These are phyloP conservation scores for Nemania bipapillata DNA, from an alignment of 2,329 filamentous ascomycete species.

Conservation along the genomic window DNA sequence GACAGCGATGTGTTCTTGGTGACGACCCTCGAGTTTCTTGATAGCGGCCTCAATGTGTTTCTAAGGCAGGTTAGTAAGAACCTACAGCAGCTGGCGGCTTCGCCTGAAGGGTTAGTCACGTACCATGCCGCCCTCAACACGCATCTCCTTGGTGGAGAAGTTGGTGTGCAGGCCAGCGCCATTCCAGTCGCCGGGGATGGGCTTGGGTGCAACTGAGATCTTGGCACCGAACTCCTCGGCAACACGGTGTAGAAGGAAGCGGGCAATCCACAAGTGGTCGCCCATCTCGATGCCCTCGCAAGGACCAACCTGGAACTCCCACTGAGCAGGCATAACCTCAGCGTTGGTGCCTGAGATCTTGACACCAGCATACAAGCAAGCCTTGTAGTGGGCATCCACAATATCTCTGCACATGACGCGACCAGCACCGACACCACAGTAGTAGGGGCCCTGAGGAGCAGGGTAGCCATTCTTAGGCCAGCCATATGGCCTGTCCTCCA, in stretches of 20 bases:
- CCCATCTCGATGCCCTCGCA: constrained; percentile 90
- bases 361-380: constrained; percentile 84
- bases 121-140: constrained; percentile 85
- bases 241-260: constrained; percentile 88
- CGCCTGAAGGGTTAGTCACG: not conserved
- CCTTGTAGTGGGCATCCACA: constrained; percentile 91
- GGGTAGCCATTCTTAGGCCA: constrained; percentile 86
- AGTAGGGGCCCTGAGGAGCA: constrained; percentile 92
- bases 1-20: constrained; percentile 87
- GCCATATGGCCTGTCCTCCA: constrained; percentile 88
- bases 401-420: constrained; percentile 99
- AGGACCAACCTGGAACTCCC: constrained; percentile 95
- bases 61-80: constrained; percentile 22
- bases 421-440: constrained; percentile 96
- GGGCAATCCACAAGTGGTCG: constrained; percentile 94
- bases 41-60: constrained; percentile 89
- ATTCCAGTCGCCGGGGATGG: constrained; percentile 96
- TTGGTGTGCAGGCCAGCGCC: constrained; percentile 84
- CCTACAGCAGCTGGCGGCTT: not conserved
- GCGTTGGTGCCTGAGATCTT: constrained; percentile 98
- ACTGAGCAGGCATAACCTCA: constrained; percentile 97
- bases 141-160: constrained; percentile 91
- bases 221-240: constrained; percentile 96
- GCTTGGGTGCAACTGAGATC: constrained; percentile 96
- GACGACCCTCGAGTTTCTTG: constrained; percentile 82